These are phyloP conservation scores for Exserohilum turcica DNA, from an alignment of 2,329 filamentous ascomycete genomes.

Conservation along the genomic window DNA sequence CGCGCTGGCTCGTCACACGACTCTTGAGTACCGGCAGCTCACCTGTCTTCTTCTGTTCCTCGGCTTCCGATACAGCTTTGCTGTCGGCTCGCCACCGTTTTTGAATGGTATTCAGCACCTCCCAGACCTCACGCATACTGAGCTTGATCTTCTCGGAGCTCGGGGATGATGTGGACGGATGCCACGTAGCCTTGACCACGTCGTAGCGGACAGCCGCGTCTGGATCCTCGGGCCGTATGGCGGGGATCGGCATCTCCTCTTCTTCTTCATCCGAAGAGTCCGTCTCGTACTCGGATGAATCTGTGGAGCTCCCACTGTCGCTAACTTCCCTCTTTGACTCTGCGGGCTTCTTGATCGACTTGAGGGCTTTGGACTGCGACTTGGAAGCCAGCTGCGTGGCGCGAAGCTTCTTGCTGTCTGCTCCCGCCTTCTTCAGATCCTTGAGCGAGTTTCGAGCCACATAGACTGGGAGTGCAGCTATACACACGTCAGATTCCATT, in stretches of 20 bases:
- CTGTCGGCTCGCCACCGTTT: constrained; percentile 66
- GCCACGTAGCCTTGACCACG: constrained; percentile 66
- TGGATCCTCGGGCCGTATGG: constrained; percentile 57
- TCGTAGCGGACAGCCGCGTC: constrained; percentile 63
- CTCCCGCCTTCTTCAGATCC: constrained; percentile 52
- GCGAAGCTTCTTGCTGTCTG: constrained; percentile 49
- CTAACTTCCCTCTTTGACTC: constrained; percentile 42
- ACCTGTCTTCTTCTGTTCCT: constrained; percentile 60
- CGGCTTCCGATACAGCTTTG: constrained; percentile 61
- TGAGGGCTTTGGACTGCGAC: constrained; percentile 26
- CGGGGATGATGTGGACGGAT: constrained; percentile 57
- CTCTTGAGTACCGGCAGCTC: constrained; percentile 61
- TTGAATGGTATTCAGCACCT: constrained; percentile 63
- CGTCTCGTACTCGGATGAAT: constrained; percentile 57
- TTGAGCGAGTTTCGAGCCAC: constrained; percentile 53
- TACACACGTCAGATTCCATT: constrained; percentile 24
- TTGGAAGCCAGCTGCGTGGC: constrained; percentile 37
- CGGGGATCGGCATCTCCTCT: constrained; percentile 60
- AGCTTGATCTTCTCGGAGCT: constrained; percentile 59
- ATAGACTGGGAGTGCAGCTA: constrained; percentile 51
- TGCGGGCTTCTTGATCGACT: constrained; percentile 21
- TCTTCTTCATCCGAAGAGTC: constrained; percentile 60
- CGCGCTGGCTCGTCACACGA: constrained; percentile 62
- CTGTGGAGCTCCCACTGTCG: constrained; percentile 53
- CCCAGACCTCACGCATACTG: constrained; percentile 63